phyloP scores from a whole-genome alignment of 208 protist species.

The Trypanosoma conorhini region DNA sequence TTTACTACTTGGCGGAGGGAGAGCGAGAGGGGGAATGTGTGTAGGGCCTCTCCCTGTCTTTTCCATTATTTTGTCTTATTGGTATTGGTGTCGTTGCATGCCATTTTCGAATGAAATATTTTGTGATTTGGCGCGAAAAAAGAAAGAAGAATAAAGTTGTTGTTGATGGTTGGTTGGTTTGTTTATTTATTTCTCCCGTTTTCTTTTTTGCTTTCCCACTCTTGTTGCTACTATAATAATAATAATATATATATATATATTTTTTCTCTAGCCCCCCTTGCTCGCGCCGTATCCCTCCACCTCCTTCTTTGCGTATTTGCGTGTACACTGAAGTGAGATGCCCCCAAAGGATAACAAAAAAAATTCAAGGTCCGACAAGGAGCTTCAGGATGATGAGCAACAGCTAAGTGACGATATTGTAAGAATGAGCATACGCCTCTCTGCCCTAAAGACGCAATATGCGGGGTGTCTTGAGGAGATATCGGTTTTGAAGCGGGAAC shows the following conservation, averaged over 20 bases:
- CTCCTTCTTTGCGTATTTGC: conserved; percentile 6
- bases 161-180: too few relatives aligned
- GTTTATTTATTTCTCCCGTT: background rate
- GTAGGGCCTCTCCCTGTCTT: background rate
- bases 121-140: conserved; percentile 1
- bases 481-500: conserved; percentile 35
- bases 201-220: background rate
- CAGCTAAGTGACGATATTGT: conserved; percentile 66
- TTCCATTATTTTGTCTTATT: background rate
- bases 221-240: background rate
- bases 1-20: conserved; percentile 1
- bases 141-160: too few relatives aligned
- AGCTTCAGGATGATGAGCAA: conserved; percentile 61
- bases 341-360: conserved; percentile 34
- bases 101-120: background rate
- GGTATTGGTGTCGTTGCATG: conserved; percentile 1
- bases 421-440: conserved; percentile 44
- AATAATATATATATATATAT: too few relatives aligned
- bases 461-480: conserved; percentile 47
- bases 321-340: conserved; percentile 11
- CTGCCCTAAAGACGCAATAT: conserved; percentile 65
- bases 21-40: background rate
- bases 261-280: conserved; percentile 2
- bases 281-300: conserved; percentile 11
- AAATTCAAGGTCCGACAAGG: conserved; percentile 27